Base-by-base conservation (phyloP, 2,329 filamentous ascomycete genomes). In the Parasarocladium wereldwijsianum region DNA sequence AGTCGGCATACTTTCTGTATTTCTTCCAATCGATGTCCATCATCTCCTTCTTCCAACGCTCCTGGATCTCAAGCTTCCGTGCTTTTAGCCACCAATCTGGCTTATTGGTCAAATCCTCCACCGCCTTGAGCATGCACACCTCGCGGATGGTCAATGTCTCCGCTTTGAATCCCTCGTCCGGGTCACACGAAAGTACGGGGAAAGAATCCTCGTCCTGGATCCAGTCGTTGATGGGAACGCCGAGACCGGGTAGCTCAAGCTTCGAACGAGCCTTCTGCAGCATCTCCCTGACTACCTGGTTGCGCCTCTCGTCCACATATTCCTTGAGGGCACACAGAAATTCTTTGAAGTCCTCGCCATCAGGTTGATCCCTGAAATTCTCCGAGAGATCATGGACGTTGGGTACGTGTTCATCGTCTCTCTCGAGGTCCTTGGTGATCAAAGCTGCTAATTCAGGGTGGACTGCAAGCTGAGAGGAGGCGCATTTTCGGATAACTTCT, bases 11-110 rank as follows among this genome's bases (percentile, higher is more conserved):
- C 2, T 29, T n/a, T 8, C 35, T 25, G 29, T 39, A 42, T 4
- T 36, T 25, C 2, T 20, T 5, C 50, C 51, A 55, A 21, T 48
- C 36, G 32, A 54, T 40, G 11, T 34, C 35, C 3, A 52, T 24
- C 1, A 38, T 41, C 33, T 54, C 48, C 7, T 37, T 36, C 17
- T 37, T 43, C 50, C 49, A 53, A 14, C 39, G 48, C 2, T 34
- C 33, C 2, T 34, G 20, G 26, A 52, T 46, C 0, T 42, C 35
- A 1, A 39, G 23, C 12, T 50, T 39, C 2, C 35, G 36, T 9
- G 50, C 42, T 26, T 53, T 53, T 29, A 24, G 33, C 49, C 48
- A 52, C 50, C 50, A 53, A 6, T 51, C 43, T 11, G 48, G 43
- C 32, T 51, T 52, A 31, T 53, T 46, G 26, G 47, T 51, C 16